Conservation (phyloP, 305 asterid species). For the Fraxinus platypoda region DNA sequence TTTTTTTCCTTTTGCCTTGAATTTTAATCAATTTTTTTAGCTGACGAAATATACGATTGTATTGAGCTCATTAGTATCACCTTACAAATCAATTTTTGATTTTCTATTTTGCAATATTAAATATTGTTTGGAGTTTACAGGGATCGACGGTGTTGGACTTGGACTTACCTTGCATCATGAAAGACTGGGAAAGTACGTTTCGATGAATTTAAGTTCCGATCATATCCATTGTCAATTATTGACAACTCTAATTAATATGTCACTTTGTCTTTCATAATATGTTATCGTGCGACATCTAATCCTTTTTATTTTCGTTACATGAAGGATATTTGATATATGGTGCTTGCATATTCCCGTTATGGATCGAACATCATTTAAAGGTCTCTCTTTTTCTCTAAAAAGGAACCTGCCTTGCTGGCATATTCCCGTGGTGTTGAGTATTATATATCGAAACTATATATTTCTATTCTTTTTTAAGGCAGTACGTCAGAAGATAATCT, state of each 20-base stretch:
- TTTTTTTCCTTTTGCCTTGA: no score
- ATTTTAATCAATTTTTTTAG: no score
- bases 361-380: conserved; percentile 66
- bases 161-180: conserved; percentile 61
- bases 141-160: conserved; percentile 67
- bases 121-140: conserved; percentile 28
- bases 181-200: conserved; percentile 56
- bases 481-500: neutral
- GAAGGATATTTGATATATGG: conserved; percentile 75
- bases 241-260: neutral
- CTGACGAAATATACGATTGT: no score
- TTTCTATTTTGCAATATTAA: neutral
- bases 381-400: conserved; percentile 29
- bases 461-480: neutral
- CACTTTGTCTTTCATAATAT: neutral
- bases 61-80: neutral
- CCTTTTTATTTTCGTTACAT: neutral
- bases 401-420: neutral
- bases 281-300: neutral
- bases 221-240: neutral
- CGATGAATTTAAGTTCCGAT: neutral
- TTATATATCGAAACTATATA: neutral
- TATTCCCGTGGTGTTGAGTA: neutral
- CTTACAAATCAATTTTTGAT: neutral
- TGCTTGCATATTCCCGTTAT: conserved; percentile 78